Base-by-base conservation (phyloP, 2,329 filamentous ascomycete genomes). In the Rhinocladiella mackenziei region DNA sequence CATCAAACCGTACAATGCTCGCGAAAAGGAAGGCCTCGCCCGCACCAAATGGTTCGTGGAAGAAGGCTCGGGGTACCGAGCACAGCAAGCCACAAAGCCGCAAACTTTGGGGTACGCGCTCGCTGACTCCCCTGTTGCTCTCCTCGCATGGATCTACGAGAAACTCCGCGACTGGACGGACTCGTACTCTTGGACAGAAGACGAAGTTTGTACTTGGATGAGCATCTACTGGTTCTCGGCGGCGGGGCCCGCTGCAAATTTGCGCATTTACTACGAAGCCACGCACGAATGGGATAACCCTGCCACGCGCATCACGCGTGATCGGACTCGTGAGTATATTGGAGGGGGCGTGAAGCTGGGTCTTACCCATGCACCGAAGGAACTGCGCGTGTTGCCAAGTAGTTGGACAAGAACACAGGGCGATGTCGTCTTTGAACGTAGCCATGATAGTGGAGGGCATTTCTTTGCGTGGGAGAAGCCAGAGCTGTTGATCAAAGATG, bases 131-230 rank as follows among this genome's bases (percentile, higher is more conserved):
- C 86, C 86, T 0, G 76, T 86, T 0, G 83, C 76, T 0, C 66
- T 88, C 2, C 69, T 91, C 1, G 78, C 83, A 0, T 92, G 86
- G 86, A 80, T 91, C 23, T 85, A 85, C 54, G 86, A 91, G 65
- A 91, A 91, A 60, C 66, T 91, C 26, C 78, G 83, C 54, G 81
- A 85, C 55, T 91, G 85, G 86, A 81, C 80, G 0, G 84, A 89
- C 56, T 57, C 56, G 1, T 88, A 88, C 58, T 67, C 75, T 0
- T 89, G 84, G 84, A 83, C 78, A 0, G 81, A 87, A 49, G 83
- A 89, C 42, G 84, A 89, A 65, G 74, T 89, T 6, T 65, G 86
- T 18, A 86, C 80, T 0, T 91, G 84, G 86, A 65, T 89, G 1
- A 78, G 73, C 37, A 75, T 89, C 28, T 89, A 89, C 61, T 79